Percentiles rank a stretch among this genome's conserved stretches.
phyloP scores from a whole-genome alignment of 108 stramenopile species.

The Skeletonema marinoi region DNA sequence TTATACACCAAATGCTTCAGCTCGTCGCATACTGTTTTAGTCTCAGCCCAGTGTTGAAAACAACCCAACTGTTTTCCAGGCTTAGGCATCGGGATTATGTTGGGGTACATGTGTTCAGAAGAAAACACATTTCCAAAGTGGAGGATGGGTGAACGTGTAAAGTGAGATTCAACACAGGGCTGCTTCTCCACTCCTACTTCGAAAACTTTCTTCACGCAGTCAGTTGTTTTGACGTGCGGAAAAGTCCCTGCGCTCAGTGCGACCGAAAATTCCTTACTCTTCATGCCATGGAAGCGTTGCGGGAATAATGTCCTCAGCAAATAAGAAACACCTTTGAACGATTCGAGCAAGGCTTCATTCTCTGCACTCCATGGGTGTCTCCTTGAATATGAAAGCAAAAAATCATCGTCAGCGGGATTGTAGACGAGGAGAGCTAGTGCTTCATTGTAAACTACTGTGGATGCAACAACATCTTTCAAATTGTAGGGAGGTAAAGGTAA shows the following conservation, averaged over 20 bases:
- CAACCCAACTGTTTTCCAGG: not conserved
- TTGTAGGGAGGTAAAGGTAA: not conserved
- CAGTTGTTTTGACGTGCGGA: not conserved
- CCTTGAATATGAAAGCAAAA: not conserved
- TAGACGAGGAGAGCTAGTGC: slow-evolving; percentile 1
- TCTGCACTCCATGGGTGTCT: not conserved
- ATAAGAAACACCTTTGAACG: not conserved
- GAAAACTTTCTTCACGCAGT: not conserved
- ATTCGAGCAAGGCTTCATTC: not conserved
- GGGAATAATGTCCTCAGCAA: not conserved
- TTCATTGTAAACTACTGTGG: not conserved
- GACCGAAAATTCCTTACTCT: not conserved
- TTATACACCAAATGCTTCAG: not conserved
- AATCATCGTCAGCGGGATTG: not conserved
- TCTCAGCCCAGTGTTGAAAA: not conserved
- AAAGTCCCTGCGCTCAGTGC: not conserved
- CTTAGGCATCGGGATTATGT: not conserved
- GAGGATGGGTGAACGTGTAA: not conserved
- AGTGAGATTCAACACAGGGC: not conserved
- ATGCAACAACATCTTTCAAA: not conserved
- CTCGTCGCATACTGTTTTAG: not conserved
- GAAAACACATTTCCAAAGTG: not conserved
- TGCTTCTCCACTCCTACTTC: not conserved
- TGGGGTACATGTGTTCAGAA: not conserved
- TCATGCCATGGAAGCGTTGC: not conserved